These are phyloP conservation scores for Botrytis tulipae DNA, from an alignment of 2,329 filamentous ascomycete genomes.

Conservation along the genomic window DNA sequence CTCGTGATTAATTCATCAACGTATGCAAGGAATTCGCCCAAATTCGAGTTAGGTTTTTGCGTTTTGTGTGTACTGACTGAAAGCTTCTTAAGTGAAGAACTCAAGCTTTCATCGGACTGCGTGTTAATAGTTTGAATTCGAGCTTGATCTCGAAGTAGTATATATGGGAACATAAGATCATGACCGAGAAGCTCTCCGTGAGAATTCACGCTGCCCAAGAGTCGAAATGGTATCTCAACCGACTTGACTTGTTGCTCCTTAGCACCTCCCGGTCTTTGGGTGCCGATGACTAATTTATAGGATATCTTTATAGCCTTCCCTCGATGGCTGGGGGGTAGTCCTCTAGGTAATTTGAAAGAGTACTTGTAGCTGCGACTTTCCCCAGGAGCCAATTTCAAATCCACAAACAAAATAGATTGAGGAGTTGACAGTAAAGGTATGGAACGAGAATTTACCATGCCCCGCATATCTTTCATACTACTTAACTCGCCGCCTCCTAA, in stretches of 20 bases:
- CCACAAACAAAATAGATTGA: constrained; percentile 93
- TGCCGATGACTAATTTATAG: constrained; percentile 88
- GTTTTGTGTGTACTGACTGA: constrained; percentile 34
- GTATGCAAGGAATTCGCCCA: constrained; percentile 71
- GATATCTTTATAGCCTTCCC: constrained; percentile 92
- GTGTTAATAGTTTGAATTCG: constrained; percentile 34
- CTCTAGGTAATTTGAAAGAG: constrained; percentile 78
- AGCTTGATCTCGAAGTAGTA: constrained; percentile 82
- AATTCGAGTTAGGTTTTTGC: constrained; percentile 39
- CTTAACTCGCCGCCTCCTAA: constrained; percentile 85
- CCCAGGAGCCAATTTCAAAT: constrained; percentile 80
- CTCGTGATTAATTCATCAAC: constrained; percentile 71
- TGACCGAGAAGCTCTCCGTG: constrained; percentile 87
- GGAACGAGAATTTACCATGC: constrained; percentile 78
- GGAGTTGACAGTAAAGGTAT: constrained; percentile 92
- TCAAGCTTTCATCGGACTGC: constrained; percentile 20
- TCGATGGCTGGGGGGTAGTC: constrained; percentile 85
- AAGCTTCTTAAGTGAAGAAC: constrained; percentile 22
- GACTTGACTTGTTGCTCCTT: constrained; percentile 82
- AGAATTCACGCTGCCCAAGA: constrained; percentile 88
- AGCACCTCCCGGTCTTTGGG: constrained; percentile 76
- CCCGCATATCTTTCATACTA: constrained; percentile 93
- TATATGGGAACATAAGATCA: constrained; percentile 91
- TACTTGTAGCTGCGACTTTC: constrained; percentile 89
- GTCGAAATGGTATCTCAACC: constrained; percentile 89